Base-by-base conservation (phyloP, 441 rosid genomes). In the Aleurites moluccanus region DNA sequence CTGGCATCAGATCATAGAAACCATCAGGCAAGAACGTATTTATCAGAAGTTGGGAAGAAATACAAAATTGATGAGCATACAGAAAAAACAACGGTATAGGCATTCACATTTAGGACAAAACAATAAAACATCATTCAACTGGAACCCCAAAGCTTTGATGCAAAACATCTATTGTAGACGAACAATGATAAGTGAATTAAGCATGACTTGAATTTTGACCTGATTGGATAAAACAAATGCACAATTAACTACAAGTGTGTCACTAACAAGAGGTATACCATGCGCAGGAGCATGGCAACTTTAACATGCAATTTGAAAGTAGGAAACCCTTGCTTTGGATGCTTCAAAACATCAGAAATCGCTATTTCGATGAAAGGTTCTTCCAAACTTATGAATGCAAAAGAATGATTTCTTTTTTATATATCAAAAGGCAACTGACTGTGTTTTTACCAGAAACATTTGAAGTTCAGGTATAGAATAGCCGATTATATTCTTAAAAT, bases 1-100 rank as follows among this genome's bases (percentile, higher is more conserved):
- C 38, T 56, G 64, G 64, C 72, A 16, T 57, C 64, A 70, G 72
- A 74, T 5, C 27, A 47, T 40, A 30, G 72, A 52, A 60, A 77
- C 66, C 66, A 82, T 35, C 73, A 57, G 38, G 63, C 49, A 40
- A 57, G 64, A 30, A 33, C 35, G 23, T 3, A 67, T 68, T 62
- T 20, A 30, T 49, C 47, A 49, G 2, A 44, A 63, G 27, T 30
- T 52, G 13, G 38, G 35, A 42, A 47, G 56, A 33, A 73, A 23
- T 8, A 57, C 9, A 30, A 3, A 20, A 61, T 50, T 18, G 44
- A 16, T 18, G n/a, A 61, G 10, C 27, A 28, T 16, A 49, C 59
- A 47, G 1, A 60, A 40, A 28, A 42, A 28, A 9, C 14, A 4
- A 45, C 0, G 21, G 18, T 16, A 61, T 45, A 33, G 44, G 60